phyloP scores from a whole-genome alignment of 495 filamentous ascomycete species.

The Daldinia vernicosa region DNA sequence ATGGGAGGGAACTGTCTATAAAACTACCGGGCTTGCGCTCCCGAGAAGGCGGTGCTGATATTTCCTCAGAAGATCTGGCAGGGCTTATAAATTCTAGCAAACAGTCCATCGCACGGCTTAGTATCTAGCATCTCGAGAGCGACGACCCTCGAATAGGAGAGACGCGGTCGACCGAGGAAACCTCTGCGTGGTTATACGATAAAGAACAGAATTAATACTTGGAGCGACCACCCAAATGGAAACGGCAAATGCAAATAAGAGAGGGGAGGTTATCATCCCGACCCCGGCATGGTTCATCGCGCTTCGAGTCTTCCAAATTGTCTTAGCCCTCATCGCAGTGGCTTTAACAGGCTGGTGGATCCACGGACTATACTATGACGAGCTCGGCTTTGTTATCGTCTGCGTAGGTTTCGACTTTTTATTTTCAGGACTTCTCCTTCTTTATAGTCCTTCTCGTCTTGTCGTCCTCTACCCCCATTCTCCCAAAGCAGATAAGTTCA shows the following conservation, averaged over 20 bases:
- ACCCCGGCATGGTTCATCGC: conserved; percentile 54
- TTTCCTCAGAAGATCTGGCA: background rate
- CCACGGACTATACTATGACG: conserved; percentile 50
- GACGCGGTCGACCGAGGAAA: background rate
- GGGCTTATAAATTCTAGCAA: background rate
- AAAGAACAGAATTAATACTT: background rate
- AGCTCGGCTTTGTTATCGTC: conserved; percentile 52
- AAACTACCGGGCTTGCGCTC: conserved; percentile 25
- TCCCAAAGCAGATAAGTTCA: background rate
- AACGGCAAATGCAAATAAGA: conserved; percentile 30
- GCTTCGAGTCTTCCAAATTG: conserved; percentile 51
- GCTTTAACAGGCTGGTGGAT: conserved; percentile 53
- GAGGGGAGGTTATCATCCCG: conserved; percentile 40
- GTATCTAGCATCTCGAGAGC: background rate
- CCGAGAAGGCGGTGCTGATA: background rate
- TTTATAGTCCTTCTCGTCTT: background rate
- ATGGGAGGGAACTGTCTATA: conserved; percentile 15
- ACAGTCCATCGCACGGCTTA: background rate
- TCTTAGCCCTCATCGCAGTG: conserved; percentile 51
- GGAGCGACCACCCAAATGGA: conserved; percentile 14
- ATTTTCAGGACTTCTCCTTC: background rate
- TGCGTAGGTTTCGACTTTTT: conserved; percentile 47
- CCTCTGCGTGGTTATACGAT: background rate
- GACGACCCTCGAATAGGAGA: background rate
- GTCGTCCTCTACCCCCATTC: background rate